A percentile compares a stretch with the other conserved stretches of the same genome.
These are phyloP conservation scores for Phytophthora chlamydospora DNA, from an alignment of 352 stramenopile genomes.

Conservation along the genomic window DNA sequence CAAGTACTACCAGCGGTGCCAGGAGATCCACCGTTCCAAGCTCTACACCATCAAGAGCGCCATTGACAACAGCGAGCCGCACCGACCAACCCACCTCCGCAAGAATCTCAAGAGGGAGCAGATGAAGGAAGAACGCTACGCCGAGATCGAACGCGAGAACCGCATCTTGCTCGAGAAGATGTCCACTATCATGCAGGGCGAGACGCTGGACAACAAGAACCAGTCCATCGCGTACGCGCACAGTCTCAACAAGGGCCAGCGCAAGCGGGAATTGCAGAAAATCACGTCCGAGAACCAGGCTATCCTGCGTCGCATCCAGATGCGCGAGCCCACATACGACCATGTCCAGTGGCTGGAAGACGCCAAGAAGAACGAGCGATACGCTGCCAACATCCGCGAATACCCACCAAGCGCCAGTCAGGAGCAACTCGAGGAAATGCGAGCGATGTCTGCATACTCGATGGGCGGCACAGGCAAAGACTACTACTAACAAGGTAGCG, in stretches of 20 bases:
- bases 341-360: constrained; percentile 91
- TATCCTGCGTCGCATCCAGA: constrained; percentile 91
- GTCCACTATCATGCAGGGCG: constrained; percentile 94
- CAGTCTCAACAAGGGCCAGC: constrained; percentile 84
- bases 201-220: constrained; percentile 89
- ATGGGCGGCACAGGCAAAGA: constrained; percentile 46
- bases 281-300: constrained; percentile 89
- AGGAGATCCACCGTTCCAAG: constrained; percentile 84
- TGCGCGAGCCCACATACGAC: constrained; percentile 90
- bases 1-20: constrained; percentile 88
- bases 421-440: constrained; percentile 51
- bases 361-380: constrained; percentile 82
- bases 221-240: constrained; percentile 74
- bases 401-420: constrained; percentile 60
- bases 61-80: constrained; percentile 94
- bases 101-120: constrained; percentile 98
- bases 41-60: constrained; percentile 92
- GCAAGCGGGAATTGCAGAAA: constrained; percentile 87
- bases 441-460: constrained; percentile 66
- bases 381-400: constrained; percentile 90
- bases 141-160: constrained; percentile 97
- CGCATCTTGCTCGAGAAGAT: constrained; percentile 97
- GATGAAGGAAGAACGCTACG: constrained; percentile 95
- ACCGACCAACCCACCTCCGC: constrained; percentile 90
- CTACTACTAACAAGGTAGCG: constrained; percentile 36